phyloP scores from a whole-genome alignment of 1,139 yeast species.

The Saccharomyces hybrid region DNA sequence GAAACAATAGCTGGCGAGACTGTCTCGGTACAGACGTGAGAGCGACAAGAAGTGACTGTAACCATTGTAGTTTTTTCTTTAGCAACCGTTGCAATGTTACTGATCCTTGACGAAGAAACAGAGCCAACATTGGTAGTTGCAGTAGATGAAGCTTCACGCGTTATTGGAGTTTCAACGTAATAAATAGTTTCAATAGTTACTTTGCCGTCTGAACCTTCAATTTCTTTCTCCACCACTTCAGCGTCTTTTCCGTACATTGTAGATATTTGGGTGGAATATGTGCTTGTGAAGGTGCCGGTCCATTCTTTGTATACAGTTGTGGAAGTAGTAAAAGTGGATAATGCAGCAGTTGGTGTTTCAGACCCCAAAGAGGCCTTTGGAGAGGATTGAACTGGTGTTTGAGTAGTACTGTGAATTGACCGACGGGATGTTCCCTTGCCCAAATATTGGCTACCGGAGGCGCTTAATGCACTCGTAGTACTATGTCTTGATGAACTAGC shows the following conservation, averaged over 20 bases:
- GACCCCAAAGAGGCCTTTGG: background rate
- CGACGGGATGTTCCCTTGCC: background rate
- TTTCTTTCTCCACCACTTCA: background rate
- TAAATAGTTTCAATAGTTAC: constrained; percentile 1
- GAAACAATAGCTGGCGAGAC: background rate
- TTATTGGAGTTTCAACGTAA: constrained; percentile 4
- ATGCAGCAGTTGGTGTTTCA: background rate
- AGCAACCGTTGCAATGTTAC: background rate
- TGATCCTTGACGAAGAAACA: background rate
- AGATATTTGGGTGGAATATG: background rate
- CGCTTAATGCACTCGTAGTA: background rate
- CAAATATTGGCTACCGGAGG: background rate
- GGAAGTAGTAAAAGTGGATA: background rate
- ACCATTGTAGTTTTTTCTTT: background rate
- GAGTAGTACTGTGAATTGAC: background rate
- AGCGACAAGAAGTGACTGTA: background rate
- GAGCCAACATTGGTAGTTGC: background rate
- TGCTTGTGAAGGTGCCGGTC: constrained; percentile 33
- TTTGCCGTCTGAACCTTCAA: background rate
- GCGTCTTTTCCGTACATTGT: background rate
- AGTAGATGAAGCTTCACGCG: background rate
- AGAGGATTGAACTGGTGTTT: background rate
- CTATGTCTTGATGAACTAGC: background rate
- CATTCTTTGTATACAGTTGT: constrained; percentile 35
- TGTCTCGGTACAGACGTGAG: background rate